Percentiles rank a stretch among this genome's conserved stretches.
Conservation (phyloP, 148 eudicot genomes). For the Fagopyrum esculentum region DNA sequence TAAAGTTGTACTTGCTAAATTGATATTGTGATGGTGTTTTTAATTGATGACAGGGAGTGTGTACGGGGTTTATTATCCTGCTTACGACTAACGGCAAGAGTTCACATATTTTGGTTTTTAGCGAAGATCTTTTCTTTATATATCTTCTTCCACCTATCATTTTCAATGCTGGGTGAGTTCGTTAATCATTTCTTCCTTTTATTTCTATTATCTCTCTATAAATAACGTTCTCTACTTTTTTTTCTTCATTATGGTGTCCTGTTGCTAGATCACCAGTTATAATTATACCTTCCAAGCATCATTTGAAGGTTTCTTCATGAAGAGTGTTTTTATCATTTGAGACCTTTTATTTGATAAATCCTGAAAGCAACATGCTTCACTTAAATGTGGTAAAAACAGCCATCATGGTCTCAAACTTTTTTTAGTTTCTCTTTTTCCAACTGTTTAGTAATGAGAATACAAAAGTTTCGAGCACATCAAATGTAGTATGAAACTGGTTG, state of each 20-base stretch:
- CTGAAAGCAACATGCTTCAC: neutral
- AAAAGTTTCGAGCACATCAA: neutral
- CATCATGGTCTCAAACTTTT: neutral
- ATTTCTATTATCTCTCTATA: neutral
- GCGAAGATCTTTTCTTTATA: constrained; percentile 78
- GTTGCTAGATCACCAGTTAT: neutral
- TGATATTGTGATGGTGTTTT: neutral
- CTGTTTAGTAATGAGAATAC: neutral
- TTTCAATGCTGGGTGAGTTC: constrained; percentile 73
- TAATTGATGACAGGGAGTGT: constrained; percentile 44
- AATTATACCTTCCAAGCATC: neutral
- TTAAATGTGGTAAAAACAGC: neutral
- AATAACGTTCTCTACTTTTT: neutral
- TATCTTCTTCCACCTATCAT: constrained; percentile 87
- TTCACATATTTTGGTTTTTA: constrained; percentile 64
- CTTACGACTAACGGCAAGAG: constrained; percentile 48
- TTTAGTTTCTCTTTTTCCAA: neutral
- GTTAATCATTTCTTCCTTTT: constrained; percentile 1
- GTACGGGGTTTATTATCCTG: constrained; percentile 59
- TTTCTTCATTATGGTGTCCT: neutral
- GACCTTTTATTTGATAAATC: neutral
- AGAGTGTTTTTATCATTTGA: neutral
- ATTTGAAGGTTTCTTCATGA: neutral
- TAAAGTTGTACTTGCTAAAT: neutral
- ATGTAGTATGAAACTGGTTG: neutral